Evolutionary conservation across 1,284 basidiomycete species (phyloP).

Genomic region (Inonotus hispidus): DNA sequence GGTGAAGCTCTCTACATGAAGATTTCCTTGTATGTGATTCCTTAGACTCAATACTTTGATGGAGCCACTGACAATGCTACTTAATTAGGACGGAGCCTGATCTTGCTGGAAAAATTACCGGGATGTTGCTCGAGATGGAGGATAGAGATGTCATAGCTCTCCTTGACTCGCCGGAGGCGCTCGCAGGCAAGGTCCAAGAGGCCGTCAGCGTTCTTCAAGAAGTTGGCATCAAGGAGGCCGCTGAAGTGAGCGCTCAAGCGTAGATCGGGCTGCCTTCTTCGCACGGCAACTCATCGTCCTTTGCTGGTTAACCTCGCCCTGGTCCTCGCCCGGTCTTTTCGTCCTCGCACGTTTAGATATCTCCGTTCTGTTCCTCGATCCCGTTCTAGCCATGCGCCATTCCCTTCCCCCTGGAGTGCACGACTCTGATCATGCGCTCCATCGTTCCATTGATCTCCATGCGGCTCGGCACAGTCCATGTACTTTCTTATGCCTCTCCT

Average conservation of each 20-base stretch:
- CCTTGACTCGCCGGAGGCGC: slow-evolving; percentile 73
- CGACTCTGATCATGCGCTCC: neutral
- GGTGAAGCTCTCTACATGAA: slow-evolving; percentile 91
- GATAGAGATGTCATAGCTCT: slow-evolving; percentile 86
- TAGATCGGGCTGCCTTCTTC: neutral
- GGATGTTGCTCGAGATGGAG: slow-evolving; percentile 98
- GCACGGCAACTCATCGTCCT: slow-evolving; percentile 14
- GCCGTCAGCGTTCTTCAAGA: slow-evolving; percentile 79
- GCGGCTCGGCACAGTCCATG: neutral
- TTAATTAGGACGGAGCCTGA: slow-evolving; percentile 64
- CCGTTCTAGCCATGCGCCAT: slow-evolving; percentile 23
- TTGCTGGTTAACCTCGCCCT: neutral
- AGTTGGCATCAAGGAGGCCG: slow-evolving; percentile 53
- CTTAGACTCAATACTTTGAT: slow-evolving; percentile 15
- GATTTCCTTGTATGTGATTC: slow-evolving; percentile 63
- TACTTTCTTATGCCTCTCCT: neutral
- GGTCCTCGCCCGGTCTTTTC: neutral
- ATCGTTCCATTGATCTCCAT: neutral
- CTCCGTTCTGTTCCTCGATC: slow-evolving; percentile 11
- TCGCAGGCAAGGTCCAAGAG: slow-evolving; percentile 86
- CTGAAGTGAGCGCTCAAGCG: neutral
- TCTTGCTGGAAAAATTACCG: slow-evolving; percentile 95
- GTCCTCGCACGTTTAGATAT: neutral
- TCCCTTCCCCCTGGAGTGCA: neutral
- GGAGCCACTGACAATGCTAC: slow-evolving; percentile 17